Conservation (phyloP, 352 stramenopile species). For the Pythium insidiosum region DNA sequence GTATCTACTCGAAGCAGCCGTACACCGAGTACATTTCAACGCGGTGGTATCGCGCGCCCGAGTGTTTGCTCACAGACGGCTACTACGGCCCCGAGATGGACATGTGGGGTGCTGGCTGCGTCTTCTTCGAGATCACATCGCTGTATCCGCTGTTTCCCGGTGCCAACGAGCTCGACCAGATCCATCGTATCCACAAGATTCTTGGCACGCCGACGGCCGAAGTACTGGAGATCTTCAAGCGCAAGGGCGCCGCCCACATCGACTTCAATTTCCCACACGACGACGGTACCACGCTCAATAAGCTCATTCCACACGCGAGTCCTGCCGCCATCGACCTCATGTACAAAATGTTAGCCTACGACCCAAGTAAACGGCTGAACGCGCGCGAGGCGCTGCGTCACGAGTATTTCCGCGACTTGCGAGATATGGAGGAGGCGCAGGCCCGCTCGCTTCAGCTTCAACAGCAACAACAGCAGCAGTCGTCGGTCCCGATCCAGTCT, state of each 20-base stretch:
- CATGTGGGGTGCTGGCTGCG: conserved; percentile 93
- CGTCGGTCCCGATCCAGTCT: too few relatives aligned
- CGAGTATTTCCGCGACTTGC: conserved; percentile 86
- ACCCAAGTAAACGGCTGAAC: conserved; percentile 85
- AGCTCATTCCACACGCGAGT: conserved; percentile 88
- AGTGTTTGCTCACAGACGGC: conserved; percentile 93
- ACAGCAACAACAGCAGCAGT: conserved; percentile 10
- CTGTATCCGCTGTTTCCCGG: conserved; percentile 93
- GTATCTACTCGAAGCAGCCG: conserved; percentile 94
- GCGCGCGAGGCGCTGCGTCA: conserved; percentile 86
- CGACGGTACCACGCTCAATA: conserved; percentile 68
- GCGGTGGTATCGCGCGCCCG: conserved; percentile 92
- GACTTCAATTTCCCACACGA: conserved; percentile 91
- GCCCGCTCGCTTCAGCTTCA: conserved; percentile 22
- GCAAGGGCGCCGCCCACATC: conserved; percentile 86
- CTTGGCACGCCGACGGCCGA: conserved; percentile 84
- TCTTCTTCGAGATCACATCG: conserved; percentile 94
- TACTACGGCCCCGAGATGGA: conserved; percentile 96
- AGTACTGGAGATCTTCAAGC: conserved; percentile 87
- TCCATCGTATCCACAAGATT: conserved; percentile 93
- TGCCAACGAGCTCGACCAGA: conserved; percentile 93
- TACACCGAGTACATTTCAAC: conserved; percentile 98
- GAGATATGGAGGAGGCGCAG: conserved; percentile 70
- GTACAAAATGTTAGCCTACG: conserved; percentile 85
- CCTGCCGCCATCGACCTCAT: conserved; percentile 84